Evolutionary conservation across 768 basidiomycete species (phyloP).

Genomic region (Boletus pseudo-olivaceus): DNA sequence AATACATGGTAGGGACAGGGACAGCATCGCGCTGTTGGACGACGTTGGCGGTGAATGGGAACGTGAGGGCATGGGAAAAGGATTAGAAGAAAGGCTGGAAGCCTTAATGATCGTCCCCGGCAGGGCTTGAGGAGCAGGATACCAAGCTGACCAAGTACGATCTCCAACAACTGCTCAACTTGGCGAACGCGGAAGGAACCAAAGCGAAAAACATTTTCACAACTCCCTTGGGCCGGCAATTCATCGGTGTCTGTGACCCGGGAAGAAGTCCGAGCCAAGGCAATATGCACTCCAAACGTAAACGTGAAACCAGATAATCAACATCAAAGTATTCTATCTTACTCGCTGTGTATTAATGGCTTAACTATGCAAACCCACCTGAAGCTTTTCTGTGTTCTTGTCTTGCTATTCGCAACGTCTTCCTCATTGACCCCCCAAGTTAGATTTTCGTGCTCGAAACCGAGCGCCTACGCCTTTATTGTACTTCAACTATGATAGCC

Average conservation of each 20-base stretch:
- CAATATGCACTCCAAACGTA: constrained; percentile 4
- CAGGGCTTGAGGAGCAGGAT: constrained; percentile 16
- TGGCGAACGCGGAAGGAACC: neutral
- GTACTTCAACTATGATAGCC: neutral
- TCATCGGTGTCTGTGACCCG: neutral
- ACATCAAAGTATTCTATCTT: constrained; percentile 21
- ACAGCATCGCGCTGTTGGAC: constrained; percentile 47
- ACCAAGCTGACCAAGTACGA: neutral
- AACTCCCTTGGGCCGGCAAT: neutral
- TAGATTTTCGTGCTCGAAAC: constrained; percentile 5
- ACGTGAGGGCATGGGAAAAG: constrained; percentile 75
- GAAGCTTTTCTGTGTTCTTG: neutral
- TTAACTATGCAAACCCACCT: constrained; percentile 20
- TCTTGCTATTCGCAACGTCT: neutral
- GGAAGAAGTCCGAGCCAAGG: neutral
- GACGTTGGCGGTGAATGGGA: constrained; percentile 86
- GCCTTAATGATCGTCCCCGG: constrained; percentile 39
- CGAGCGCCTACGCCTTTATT: neutral
- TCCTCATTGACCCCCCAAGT: neutral
- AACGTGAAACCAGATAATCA: constrained; percentile 17
- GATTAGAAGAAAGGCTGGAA: constrained; percentile 81
- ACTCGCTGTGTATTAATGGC: constrained; percentile 24
- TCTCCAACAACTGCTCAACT: neutral
- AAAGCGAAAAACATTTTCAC: neutral
- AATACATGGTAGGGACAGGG: constrained; percentile 33